Evolutionary conservation across 495 filamentous ascomycete species (phyloP).

Genomic region (Amorphotheca resinae): DNA sequence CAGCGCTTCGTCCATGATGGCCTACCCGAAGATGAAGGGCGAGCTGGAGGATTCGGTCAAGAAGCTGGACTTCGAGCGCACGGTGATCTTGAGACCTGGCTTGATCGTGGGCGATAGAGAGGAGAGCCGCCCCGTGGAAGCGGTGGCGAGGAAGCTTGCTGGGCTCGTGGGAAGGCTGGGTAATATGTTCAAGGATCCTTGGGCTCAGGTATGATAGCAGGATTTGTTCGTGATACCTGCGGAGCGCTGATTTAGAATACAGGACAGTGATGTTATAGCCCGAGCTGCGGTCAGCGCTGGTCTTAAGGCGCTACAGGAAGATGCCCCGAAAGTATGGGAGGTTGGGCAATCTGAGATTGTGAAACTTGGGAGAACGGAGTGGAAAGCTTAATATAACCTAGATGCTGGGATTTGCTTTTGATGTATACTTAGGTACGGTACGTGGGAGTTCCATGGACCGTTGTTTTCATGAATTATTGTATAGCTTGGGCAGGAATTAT

Average conservation of each 20-base stretch:
- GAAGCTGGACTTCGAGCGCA: constrained; percentile 52
- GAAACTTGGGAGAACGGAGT: constrained; percentile 26
- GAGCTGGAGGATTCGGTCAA: constrained; percentile 57
- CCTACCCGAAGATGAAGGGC: constrained; percentile 52
- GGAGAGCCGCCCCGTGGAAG: constrained; percentile 40
- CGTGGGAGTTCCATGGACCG: no score
- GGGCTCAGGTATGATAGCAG: constrained; percentile 38
- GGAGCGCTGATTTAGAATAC: not conserved
- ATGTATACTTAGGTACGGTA: no score
- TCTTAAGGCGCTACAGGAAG: constrained; percentile 16
- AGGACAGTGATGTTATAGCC: constrained; percentile 51
- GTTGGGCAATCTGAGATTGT: constrained; percentile 25
- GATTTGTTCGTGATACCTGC: not conserved
- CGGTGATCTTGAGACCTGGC: constrained; percentile 54
- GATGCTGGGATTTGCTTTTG: no score
- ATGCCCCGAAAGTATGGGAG: constrained; percentile 19
- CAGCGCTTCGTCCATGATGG: constrained; percentile 11
- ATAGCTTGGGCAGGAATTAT: no score
- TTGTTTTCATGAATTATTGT: no score
- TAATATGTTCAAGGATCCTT: constrained; percentile 42
- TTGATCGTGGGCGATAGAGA: constrained; percentile 49
- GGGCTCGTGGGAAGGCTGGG: constrained; percentile 38
- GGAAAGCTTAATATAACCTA: constrained; percentile 30
- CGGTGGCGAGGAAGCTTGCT: constrained; percentile 33
- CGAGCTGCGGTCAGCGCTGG: constrained; percentile 47